phyloP scores from a whole-genome alignment of 192 early-diverging fungal species.

The Fimicolochytrium jonesii region DNA sequence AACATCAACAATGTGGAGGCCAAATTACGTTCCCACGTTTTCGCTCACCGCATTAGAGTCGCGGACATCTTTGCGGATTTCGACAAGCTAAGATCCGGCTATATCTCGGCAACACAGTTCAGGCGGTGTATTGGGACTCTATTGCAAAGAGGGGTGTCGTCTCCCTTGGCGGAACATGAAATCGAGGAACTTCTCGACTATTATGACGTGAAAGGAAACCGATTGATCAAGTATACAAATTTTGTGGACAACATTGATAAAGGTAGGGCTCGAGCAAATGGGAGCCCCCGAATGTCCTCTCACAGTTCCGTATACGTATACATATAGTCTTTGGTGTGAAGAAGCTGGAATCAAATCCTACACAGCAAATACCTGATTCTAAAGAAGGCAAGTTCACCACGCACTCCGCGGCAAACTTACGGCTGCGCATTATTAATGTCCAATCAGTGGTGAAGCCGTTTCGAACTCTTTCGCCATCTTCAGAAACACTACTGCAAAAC shows the following conservation, averaged over 20 bases:
- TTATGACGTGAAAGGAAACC: slow-evolving; percentile 29
- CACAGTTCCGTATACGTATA: background rate
- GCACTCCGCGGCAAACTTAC: too few species aligned
- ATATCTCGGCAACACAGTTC: slow-evolving; percentile 45
- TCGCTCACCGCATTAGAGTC: slow-evolving; percentile 45
- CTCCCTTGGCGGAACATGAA: slow-evolving; percentile 35
- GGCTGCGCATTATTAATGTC: background rate
- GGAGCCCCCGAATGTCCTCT: background rate
- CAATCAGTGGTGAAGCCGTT: slow-evolving; percentile 37
- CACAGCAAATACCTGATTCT: slow-evolving; percentile 35
- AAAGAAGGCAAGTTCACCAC: slow-evolving; percentile 30
- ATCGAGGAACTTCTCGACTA: slow-evolving; percentile 29
- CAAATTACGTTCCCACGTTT: slow-evolving; percentile 44
- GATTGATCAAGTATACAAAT: slow-evolving; percentile 40
- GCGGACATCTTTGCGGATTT: slow-evolving; percentile 52
- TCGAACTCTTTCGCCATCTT: slow-evolving; percentile 38
- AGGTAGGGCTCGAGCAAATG: slow-evolving; percentile 29
- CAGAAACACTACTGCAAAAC: slow-evolving; percentile 26
- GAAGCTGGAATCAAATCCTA: slow-evolving; percentile 38
- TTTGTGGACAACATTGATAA: slow-evolving; percentile 54
- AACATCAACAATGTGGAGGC: slow-evolving; percentile 29
- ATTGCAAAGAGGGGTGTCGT: slow-evolving; percentile 39
- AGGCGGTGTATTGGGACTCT: slow-evolving; percentile 36
- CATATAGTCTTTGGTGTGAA: slow-evolving; percentile 48
- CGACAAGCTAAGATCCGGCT: slow-evolving; percentile 45